Evolutionary conservation across 169 alveolate genomes (phyloP).

Genomic region (Plasmodium ovale): DNA sequence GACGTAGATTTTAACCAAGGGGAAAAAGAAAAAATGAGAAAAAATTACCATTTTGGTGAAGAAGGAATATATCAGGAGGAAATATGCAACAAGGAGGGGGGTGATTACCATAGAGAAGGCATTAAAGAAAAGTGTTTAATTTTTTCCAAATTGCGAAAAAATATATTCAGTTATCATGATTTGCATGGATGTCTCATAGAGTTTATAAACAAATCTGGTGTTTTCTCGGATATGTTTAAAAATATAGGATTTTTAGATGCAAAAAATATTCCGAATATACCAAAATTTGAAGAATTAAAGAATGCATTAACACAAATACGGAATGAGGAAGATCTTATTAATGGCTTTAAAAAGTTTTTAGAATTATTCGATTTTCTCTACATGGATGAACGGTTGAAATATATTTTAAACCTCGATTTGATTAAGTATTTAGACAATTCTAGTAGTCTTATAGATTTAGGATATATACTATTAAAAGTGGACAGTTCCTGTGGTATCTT

Average conservation of each 20-base stretch:
- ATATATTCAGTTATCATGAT: conserved; percentile 38
- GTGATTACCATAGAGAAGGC: neutral
- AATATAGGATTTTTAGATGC: conserved; percentile 34
- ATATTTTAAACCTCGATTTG: conserved; percentile 34
- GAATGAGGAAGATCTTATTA: conserved; percentile 44
- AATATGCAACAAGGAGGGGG: neutral
- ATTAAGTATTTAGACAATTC: conserved; percentile 35
- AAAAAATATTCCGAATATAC: conserved; percentile 23
- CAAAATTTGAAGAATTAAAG: conserved; percentile 54
- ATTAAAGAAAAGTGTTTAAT: too few relatives aligned
- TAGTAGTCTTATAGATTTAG: conserved; percentile 26
- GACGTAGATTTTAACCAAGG: neutral
- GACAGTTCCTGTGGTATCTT: conserved; percentile 37
- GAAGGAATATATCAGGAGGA: neutral
- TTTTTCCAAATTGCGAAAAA: conserved; percentile 18
- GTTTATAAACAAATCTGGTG: conserved; percentile 73
- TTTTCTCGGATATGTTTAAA: conserved; percentile 47
- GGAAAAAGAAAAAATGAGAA: conserved; percentile 2
- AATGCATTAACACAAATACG: conserved; percentile 23
- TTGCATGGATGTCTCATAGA: conserved; percentile 37
- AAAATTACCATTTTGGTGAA: conserved; percentile 10
- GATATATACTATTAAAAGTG: conserved; percentile 42
- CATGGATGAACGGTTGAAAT: conserved; percentile 55
- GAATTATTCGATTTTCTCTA: conserved; percentile 61
- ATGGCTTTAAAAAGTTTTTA: conserved; percentile 35